Evolutionary conservation across 768 basidiomycete species (phyloP), one percentile per base, ranked within the genome.

Genomic region (Macrolepiota dolichaula): DNA sequence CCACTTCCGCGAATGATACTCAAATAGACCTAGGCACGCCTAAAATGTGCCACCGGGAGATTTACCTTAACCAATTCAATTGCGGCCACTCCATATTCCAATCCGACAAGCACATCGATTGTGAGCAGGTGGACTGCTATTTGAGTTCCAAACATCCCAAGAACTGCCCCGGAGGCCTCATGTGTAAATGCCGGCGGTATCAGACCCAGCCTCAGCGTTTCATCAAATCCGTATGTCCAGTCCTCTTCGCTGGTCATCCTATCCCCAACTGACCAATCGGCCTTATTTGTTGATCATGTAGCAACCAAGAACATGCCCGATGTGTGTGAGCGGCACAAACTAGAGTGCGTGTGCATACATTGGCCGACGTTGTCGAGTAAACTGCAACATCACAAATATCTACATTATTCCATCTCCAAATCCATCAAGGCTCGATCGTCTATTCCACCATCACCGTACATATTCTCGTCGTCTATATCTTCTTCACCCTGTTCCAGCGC

Each of bases 391-490:
- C 25, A 37, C n/a, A 40, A 11, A 24, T 52, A 38, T 17, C 29
- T 22, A 51, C 40, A 29, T 7, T 55, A 55, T 55, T 51, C 46
- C 38, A 52, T 60, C 66, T 70, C 78, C 63, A 74, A 63, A 70
- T 87, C 84, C 66, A 83, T 78, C 37, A 91, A 65, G 74, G 85
- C 81, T 51, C 74, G 78, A 66, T 91, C 87, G 25, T 81, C 79
- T 59, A 92, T 79, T 12, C 86, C 90, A 2, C 85, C 88, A 64
- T 89, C 85, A 6, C 79, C 84, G 65, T 85, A 89, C 52, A 88
- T 85, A 36, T 90, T 86, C 44, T 82, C 81, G 37, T 81, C 80
- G 27, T 80, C 75, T 65, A 68, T 70, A 63, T 60, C 71, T 65
- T 55, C 69, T 15, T 56, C 66, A 63, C 67, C 83, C 27, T 77